Evolutionary conservation across 1,139 yeast genomes (phyloP), one percentile per base, ranked within the genome.

Genomic region (Arxiozyma bovina): DNA sequence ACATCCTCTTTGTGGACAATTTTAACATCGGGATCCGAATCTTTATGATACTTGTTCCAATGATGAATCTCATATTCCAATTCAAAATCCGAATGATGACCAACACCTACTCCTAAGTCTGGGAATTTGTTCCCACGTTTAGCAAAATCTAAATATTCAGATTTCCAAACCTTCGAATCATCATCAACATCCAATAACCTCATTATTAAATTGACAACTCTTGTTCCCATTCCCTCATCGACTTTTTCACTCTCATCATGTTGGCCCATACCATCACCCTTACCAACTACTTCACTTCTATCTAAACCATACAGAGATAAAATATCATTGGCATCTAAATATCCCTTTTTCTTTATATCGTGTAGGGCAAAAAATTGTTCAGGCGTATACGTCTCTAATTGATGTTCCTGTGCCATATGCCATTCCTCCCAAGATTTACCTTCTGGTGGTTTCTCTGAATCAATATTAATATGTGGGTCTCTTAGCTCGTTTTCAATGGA

Each of bases 31-130:
- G 96, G 96, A 68, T 90, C 97, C 55, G 77, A 73, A 58, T 87
- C 82, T 52, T 83, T 80, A 70, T 93, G 98, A 69, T 79, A 87
- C 69, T 89, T 76, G 59, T 83, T 81, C 97, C 98, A 93, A 70
- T 93, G 98, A 69, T 93, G 98, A 58, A 87, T 83, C 64, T 91
- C 97, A 66, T 90, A 91, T 67, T 91, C 98, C 61, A 81, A 79
- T 70, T 93, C 99, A 65, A 90, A 93, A 71, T 89, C 96, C 51
- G 91, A 85, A 71, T 91, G 98, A 67, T 91, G 98, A 20, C 99
- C 98, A n/a, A 88, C 93, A 22, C 97, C 98, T 58, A 85, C 83
- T 9, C 96, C 96, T 68, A 90, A 82, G 69, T 93, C 98, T 0
- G 98, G 98, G 65, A 93, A 78, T 59, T 80, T 80, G 1, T 87